These are phyloP conservation scores for Tuber melanosporum DNA, from an alignment of 495 filamentous ascomycete genomes.

Conservation along the genomic window DNA sequence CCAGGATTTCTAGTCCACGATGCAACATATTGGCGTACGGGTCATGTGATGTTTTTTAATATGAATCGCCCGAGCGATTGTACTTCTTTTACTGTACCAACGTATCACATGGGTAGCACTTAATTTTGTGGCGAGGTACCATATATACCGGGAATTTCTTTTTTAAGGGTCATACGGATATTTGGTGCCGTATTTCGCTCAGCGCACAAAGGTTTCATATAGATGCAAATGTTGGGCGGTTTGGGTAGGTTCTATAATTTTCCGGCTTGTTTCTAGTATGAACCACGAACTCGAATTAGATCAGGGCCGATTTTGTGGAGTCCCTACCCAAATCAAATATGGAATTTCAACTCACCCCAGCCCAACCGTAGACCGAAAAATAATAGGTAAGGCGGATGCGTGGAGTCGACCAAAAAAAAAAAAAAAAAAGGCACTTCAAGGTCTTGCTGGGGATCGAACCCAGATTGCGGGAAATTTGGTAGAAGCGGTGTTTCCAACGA, in stretches of 20 bases:
- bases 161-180: background rate
- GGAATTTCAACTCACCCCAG: background rate
- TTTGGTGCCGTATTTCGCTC: background rate
- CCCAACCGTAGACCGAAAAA: background rate
- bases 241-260: background rate
- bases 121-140: background rate
- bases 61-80: background rate
- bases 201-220: background rate
- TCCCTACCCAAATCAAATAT: background rate
- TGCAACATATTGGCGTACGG: background rate
- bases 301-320: background rate
- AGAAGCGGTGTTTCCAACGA: background rate
- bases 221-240: too few relatives aligned
- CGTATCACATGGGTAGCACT: background rate
- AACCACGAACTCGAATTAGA: background rate
- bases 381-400: background rate
- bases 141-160: background rate
- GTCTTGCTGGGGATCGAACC: constrained; percentile 6
- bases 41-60: background rate
- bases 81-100: background rate
- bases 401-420: background rate
- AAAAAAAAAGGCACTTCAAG: background rate
- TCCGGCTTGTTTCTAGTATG: background rate
- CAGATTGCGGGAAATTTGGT: background rate
- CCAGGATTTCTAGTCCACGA: background rate